phyloP scores from a whole-genome alignment of 2,329 filamentous ascomycete genomes.

The Diplodia mutila region DNA sequence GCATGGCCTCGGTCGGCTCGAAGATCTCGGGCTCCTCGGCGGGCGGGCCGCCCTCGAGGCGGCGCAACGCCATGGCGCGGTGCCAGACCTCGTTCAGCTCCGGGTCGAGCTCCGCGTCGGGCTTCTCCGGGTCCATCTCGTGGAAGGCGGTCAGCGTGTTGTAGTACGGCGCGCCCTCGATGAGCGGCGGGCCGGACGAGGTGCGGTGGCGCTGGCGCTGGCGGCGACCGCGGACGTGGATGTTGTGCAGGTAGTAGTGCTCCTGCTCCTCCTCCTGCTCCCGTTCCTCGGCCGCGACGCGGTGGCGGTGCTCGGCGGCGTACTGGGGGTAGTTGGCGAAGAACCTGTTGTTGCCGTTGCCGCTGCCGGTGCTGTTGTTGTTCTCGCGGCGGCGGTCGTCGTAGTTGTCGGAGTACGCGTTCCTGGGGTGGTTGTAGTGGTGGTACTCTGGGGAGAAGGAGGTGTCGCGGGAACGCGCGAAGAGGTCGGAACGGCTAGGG shows the following conservation, averaged over 20 bases:
- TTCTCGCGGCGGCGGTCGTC: background rate
- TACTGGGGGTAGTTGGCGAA: background rate
- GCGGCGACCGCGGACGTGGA: background rate
- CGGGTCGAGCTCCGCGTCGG: background rate
- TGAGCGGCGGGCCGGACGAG: background rate
- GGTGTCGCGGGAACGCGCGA: background rate
- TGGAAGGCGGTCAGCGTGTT: background rate
- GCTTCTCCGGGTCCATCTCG: background rate
- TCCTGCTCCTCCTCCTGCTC: background rate
- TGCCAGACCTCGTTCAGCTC: background rate
- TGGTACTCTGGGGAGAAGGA: background rate
- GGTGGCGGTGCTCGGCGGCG: background rate
- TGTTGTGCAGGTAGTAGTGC: background rate
- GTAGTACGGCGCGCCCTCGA: background rate
- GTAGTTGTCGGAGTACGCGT: background rate
- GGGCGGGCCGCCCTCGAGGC: conserved; percentile 6
- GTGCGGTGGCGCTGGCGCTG: background rate
- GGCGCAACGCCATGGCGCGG: conserved; percentile 8
- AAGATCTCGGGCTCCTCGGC: background rate
- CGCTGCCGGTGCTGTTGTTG: background rate
- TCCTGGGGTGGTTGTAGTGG: background rate
- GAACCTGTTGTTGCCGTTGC: background rate
- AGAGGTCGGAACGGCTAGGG: background rate
- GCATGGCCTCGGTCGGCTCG: background rate
- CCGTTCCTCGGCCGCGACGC: background rate